phyloP scores from a whole-genome alignment of 495 filamentous ascomycete genomes.

The Aspergillus saccharolyticus region DNA sequence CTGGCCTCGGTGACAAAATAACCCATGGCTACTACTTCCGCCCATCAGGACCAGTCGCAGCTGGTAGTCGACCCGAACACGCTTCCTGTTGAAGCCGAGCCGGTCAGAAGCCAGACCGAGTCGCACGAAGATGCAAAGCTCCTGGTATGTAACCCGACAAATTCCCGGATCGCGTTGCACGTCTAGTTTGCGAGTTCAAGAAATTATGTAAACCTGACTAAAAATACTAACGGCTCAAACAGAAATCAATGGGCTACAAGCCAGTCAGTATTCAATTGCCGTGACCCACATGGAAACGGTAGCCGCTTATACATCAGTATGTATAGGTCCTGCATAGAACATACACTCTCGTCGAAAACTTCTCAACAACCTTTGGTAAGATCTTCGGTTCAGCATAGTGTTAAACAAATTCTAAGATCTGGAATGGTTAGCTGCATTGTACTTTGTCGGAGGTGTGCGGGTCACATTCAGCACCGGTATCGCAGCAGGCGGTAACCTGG shows the following conservation, averaged over 20 bases:
- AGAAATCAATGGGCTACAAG: conserved; percentile 48
- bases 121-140: conserved; percentile 41
- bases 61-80: conserved; percentile 25
- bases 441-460: conserved; percentile 53
- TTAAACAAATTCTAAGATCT: not conserved
- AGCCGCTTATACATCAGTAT: conserved; percentile 9
- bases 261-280: conserved; percentile 33
- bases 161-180: not conserved
- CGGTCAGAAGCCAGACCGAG: conserved; percentile 25
- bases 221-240: conserved; percentile 18
- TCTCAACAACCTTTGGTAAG: conserved; percentile 51
- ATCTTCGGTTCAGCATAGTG: not conserved
- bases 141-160: conserved; percentile 27
- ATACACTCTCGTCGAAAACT: conserved; percentile 49
- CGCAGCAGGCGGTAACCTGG: conserved; percentile 50
- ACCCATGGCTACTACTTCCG: conserved; percentile 4
- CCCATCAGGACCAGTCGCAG: conserved; percentile 21
- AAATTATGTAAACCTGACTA: no score
- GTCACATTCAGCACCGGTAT: conserved; percentile 54
- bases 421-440: conserved; percentile 41
- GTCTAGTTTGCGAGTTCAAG: no score
- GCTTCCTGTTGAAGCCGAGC: conserved; percentile 22
- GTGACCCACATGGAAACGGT: not conserved
- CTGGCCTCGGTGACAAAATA: not conserved
- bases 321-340: conserved; percentile 43